Conservation (phyloP, 306 rosid species). For the Mimosa bimucronata region DNA sequence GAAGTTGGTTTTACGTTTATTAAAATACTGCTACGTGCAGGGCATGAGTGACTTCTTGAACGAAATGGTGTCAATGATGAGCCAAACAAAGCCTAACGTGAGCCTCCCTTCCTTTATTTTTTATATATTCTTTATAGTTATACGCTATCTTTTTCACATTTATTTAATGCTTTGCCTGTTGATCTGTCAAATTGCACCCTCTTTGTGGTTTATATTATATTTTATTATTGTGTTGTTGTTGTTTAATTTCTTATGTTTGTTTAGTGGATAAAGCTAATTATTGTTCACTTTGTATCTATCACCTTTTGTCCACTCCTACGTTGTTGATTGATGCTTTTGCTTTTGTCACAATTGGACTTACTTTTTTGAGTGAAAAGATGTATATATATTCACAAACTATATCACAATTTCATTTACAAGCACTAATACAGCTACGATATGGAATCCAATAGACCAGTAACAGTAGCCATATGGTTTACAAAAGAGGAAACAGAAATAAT, state of each 20-base stretch:
- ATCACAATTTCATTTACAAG: too few relatives aligned
- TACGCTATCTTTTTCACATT: neutral
- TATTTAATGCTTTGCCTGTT: neutral
- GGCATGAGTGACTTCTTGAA: conserved; percentile 67
- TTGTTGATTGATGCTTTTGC: conserved; percentile 8
- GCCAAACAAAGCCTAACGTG: conserved; percentile 52
- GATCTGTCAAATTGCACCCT: neutral
- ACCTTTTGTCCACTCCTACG: conserved; percentile 28
- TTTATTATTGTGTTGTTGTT: neutral
- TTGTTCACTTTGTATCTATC: neutral
- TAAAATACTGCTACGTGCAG: conserved; percentile 37
- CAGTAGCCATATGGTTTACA: too few relatives aligned
- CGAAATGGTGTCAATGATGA: conserved; percentile 75
- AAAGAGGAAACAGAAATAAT: too few relatives aligned
- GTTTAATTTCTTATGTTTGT: neutral
- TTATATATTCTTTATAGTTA: neutral
- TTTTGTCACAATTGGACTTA: neutral
- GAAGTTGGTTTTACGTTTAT: too few relatives aligned
- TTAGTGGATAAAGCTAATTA: neutral
- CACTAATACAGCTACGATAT: too few relatives aligned
- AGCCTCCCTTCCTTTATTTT: conserved; percentile 6
- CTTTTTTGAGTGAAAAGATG: too few relatives aligned
- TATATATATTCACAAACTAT: too few relatives aligned
- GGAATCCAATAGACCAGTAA: too few relatives aligned
- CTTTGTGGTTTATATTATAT: neutral